A percentile compares a stretch with the other conserved stretches of the same genome.
These are phyloP conservation scores for Fusarium mangiferae DNA, from an alignment of 2,329 filamentous ascomycete species.

Conservation along the genomic window DNA sequence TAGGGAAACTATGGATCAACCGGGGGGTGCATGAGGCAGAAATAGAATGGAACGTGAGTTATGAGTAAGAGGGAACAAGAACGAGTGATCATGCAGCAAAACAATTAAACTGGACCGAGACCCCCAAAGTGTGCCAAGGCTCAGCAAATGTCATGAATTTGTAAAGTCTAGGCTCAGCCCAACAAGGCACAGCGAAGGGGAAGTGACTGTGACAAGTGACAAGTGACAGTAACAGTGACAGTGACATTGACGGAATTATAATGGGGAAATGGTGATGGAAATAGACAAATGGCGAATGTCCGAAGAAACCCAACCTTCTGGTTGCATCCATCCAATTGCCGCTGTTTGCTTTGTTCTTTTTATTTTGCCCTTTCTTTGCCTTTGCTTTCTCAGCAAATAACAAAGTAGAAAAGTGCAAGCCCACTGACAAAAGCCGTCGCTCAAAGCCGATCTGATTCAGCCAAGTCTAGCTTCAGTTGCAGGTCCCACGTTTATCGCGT, in stretches of 20 bases:
- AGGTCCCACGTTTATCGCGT: slow-evolving; percentile 37
- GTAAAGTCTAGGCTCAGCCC: slow-evolving; percentile 18
- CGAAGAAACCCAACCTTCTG: slow-evolving; percentile 6
- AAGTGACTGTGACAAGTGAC: not conserved
- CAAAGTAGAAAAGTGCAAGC: not conserved
- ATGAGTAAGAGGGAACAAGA: slow-evolving; percentile 8
- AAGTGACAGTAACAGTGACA: not conserved
- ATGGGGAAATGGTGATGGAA: not conserved
- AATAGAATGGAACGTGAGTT: slow-evolving; percentile 22
- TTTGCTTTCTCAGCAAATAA: slow-evolving; percentile 13
- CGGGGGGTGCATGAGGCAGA: slow-evolving; percentile 31
- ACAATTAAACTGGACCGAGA: slow-evolving; percentile 20
- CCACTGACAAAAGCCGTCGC: slow-evolving; percentile 24
- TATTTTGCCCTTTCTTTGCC: not conserved
- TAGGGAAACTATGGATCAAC: slow-evolving; percentile 8
- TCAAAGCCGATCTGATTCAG: slow-evolving; percentile 18
- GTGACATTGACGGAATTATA: not conserved
- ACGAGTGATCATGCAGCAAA: slow-evolving; percentile 23
- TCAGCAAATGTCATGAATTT: slow-evolving; percentile 23
- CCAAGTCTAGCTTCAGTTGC: not conserved
- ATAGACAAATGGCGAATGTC: slow-evolving; percentile 10
- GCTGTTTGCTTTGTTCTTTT: not conserved
- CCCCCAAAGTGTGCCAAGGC: slow-evolving; percentile 27
- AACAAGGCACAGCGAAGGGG: slow-evolving; percentile 18
- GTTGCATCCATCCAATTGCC: slow-evolving; percentile 6